Percentiles rank a stretch among this genome's conserved stretches.
Evolutionary conservation across 257 asterid genomes (phyloP).

Genomic region (Marsdenia floribunda): DNA sequence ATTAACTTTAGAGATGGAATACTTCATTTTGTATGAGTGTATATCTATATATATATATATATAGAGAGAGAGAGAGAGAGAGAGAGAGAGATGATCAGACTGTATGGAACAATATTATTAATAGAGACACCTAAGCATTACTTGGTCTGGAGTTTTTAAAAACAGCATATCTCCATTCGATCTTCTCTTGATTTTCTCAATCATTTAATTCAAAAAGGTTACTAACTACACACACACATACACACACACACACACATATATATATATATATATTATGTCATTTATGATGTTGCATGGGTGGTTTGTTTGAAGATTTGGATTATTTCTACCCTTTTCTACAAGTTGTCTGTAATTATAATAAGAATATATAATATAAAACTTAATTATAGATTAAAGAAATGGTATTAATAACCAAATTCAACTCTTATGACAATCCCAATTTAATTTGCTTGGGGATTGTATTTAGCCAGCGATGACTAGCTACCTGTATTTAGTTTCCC

Average conservation of each 20-base stretch:
- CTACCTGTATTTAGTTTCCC: too few relatives aligned
- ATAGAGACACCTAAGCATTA: slow-evolving; percentile 9
- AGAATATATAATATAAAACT: too few relatives aligned
- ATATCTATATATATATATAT: neutral
- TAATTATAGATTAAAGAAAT: too few relatives aligned
- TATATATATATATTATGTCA: neutral
- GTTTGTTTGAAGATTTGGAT: neutral
- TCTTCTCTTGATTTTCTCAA: slow-evolving; percentile 5
- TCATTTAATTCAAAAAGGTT: neutral
- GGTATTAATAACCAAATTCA: too few relatives aligned
- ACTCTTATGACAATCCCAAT: too few relatives aligned
- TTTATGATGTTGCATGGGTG: neutral
- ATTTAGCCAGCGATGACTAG: too few relatives aligned
- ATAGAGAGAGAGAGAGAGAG: neutral
- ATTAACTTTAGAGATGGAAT: neutral
- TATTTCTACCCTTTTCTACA: too few relatives aligned
- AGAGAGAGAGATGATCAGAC: neutral
- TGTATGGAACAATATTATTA: neutral
- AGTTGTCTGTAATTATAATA: too few relatives aligned
- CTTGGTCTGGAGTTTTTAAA: neutral
- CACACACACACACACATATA: too few relatives aligned
- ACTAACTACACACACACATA: neutral
- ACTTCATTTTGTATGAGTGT: neutral
- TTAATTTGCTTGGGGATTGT: too few relatives aligned
- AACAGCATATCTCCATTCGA: neutral